Percentiles rank a stretch among this genome's conserved stretches.
Conservation (phyloP, 2,329 filamentous ascomycete species). For the Lachnellula occidentalis region DNA sequence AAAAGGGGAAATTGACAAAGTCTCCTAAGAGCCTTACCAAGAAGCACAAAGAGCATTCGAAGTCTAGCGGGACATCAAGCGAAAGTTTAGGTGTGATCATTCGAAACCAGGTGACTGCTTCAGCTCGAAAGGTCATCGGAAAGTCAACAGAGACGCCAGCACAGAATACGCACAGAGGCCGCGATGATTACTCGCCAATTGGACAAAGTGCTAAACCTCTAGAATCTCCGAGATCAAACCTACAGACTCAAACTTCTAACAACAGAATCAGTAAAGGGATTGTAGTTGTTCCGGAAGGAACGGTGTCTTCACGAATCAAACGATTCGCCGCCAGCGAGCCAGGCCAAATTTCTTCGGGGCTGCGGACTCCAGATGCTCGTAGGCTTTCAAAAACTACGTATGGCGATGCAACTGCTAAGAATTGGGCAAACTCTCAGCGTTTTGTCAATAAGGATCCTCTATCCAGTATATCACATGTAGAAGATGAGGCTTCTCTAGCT, state of each 20-base stretch:
- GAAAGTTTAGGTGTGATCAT: background rate
- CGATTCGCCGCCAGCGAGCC: conserved; percentile 18
- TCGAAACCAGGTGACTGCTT: background rate
- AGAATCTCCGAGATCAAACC: background rate
- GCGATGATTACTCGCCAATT: background rate
- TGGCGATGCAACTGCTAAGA: conserved; percentile 8
- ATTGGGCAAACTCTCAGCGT: background rate
- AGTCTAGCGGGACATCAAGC: background rate
- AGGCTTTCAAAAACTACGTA: conserved; percentile 15
- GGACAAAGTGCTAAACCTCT: background rate
- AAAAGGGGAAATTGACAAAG: background rate
- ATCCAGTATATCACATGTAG: conserved; percentile 16
- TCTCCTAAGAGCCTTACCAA: background rate
- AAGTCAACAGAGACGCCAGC: background rate
- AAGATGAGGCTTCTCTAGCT: conserved; percentile 19
- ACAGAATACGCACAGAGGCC: background rate
- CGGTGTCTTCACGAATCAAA: background rate
- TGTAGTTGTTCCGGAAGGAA: background rate
- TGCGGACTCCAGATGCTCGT: background rate
- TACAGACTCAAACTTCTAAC: background rate
- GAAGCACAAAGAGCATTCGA: background rate
- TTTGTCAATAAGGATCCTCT: conserved; percentile 14
- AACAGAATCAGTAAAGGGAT: background rate
- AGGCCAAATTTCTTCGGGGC: background rate
- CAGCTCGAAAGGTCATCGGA: background rate